Evolutionary conservation across 352 stramenopile species (phyloP).

Genomic region (Globisporangium parvum): DNA sequence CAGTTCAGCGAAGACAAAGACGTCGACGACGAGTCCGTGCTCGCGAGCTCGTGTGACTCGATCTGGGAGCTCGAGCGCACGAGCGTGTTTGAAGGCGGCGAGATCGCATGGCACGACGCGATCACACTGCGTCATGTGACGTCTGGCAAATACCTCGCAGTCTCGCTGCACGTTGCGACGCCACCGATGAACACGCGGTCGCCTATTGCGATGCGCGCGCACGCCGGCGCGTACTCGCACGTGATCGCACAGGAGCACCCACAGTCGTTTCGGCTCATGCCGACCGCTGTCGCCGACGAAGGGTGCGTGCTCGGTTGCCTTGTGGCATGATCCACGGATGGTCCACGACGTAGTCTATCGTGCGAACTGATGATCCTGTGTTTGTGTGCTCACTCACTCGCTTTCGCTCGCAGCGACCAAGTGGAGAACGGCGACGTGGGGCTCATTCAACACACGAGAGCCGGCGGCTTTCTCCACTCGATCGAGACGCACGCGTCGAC

Average conservation of each 20-base stretch:
- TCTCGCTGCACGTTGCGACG: slow-evolving; percentile 13
- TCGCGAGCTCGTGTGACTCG: slow-evolving; percentile 35
- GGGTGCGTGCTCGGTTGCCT: slow-evolving; percentile 26
- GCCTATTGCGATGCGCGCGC: slow-evolving; percentile 10
- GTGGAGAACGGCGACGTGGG: slow-evolving; percentile 48
- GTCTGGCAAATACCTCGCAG: slow-evolving; percentile 48
- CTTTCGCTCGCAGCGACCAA: slow-evolving; percentile 21
- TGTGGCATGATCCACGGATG: no score
- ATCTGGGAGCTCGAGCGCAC: slow-evolving; percentile 58
- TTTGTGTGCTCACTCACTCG: not conserved
- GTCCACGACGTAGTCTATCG: not conserved
- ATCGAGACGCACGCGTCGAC: slow-evolving; percentile 56
- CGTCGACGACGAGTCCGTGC: slow-evolving; percentile 22
- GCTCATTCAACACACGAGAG: slow-evolving; percentile 46
- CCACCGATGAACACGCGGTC: slow-evolving; percentile 17
- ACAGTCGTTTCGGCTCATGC: slow-evolving; percentile 50
- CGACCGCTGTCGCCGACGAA: slow-evolving; percentile 46
- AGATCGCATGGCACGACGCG: slow-evolving; percentile 42
- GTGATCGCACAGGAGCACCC: slow-evolving; percentile 31
- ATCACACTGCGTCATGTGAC: slow-evolving; percentile 52
- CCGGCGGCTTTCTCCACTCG: slow-evolving; percentile 55
- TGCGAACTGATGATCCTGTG: not conserved
- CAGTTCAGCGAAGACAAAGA: slow-evolving; percentile 44
- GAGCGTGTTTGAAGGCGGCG: slow-evolving; percentile 43
- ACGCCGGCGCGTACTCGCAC: slow-evolving; percentile 18